Evolutionary conservation across 495 filamentous ascomycete species (phyloP).

Genomic region (Wilcoxina mikolae): DNA sequence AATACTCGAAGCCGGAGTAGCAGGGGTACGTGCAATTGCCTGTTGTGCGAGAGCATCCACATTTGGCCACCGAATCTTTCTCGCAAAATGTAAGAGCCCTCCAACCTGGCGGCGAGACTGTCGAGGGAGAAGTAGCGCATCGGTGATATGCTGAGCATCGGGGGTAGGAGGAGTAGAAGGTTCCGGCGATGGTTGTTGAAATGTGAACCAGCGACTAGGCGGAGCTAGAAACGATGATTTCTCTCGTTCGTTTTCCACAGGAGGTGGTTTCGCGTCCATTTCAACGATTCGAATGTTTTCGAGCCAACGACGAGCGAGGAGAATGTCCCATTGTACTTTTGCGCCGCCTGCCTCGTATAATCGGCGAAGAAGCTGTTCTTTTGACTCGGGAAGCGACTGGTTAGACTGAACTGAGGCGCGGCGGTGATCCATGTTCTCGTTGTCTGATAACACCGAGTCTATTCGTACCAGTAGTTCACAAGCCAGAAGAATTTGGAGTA

Average conservation of each 20-base stretch:
- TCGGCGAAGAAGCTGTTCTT: conserved; percentile 40
- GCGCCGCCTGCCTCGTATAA: conserved; percentile 50
- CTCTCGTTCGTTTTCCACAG: background rate
- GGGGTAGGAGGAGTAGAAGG: conserved; percentile 20
- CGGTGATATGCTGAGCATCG: conserved; percentile 2
- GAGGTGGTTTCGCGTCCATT: conserved; percentile 34
- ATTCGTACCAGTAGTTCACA: conserved; percentile 64
- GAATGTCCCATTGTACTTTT: conserved; percentile 66
- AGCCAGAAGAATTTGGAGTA: conserved; percentile 64
- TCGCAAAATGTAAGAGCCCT: conserved; percentile 45
- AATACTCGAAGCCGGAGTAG: background rate
- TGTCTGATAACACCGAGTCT: conserved; percentile 50
- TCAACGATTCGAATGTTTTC: conserved; percentile 50
- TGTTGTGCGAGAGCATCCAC: conserved; percentile 25
- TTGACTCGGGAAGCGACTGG: conserved; percentile 27
- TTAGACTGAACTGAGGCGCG: conserved; percentile 31
- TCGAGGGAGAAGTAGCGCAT: conserved; percentile 20
- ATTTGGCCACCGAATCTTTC: conserved; percentile 41
- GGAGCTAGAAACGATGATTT: conserved; percentile 2
- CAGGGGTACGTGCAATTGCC: conserved; percentile 1
- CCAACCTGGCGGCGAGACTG: conserved; percentile 35
- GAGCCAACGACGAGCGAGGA: conserved; percentile 59
- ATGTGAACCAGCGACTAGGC: conserved; percentile 23
- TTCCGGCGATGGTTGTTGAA: conserved; percentile 25
- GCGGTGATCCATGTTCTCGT: conserved; percentile 32